phyloP scores from a whole-genome alignment of 1,284 basidiomycete species.

The Sporisorium reilianum region DNA sequence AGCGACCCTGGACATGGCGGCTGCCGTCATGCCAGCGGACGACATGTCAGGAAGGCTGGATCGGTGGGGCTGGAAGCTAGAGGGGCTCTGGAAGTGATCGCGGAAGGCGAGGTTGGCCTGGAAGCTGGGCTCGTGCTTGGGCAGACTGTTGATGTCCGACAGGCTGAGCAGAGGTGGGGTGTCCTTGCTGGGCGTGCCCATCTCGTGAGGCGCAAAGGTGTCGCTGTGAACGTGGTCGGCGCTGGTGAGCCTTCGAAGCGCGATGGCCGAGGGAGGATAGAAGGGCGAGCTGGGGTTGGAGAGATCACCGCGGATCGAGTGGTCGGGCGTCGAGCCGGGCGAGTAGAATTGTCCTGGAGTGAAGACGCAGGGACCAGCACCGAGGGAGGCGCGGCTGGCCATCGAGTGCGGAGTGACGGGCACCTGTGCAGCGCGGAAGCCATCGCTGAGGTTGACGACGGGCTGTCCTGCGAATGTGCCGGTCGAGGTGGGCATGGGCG shows the following conservation, averaged over 20 bases:
- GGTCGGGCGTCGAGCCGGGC: constrained; percentile 45
- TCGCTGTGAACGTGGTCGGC: constrained; percentile 28
- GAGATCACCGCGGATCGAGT: constrained; percentile 35
- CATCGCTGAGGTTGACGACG: constrained; percentile 39
- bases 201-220: constrained; percentile 31
- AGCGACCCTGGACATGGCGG: constrained; percentile 45
- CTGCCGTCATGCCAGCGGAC: constrained; percentile 23
- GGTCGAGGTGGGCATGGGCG: constrained; percentile 52
- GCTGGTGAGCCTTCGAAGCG: constrained; percentile 37
- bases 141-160: constrained; percentile 18
- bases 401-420: constrained; percentile 37
- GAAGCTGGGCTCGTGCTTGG: constrained; percentile 44
- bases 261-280: constrained; percentile 30
- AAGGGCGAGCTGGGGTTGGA: constrained; percentile 44
- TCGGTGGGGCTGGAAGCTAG: constrained; percentile 24
- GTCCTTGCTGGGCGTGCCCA: constrained; percentile 22
- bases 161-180: constrained; percentile 40
- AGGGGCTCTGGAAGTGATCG: constrained; percentile 40
- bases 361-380: constrained; percentile 31
- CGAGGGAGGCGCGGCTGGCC: constrained; percentile 32
- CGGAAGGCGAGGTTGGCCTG: constrained; percentile 46
- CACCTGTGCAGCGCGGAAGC: constrained; percentile 38
- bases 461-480: constrained; percentile 49
- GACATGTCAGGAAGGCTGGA: constrained; percentile 35
- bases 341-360: constrained; percentile 53